A percentile compares a stretch with the other conserved stretches of the same genome.
Evolutionary conservation across 495 filamentous ascomycete species (phyloP).

Genomic region (Aspergillus ostianus): DNA sequence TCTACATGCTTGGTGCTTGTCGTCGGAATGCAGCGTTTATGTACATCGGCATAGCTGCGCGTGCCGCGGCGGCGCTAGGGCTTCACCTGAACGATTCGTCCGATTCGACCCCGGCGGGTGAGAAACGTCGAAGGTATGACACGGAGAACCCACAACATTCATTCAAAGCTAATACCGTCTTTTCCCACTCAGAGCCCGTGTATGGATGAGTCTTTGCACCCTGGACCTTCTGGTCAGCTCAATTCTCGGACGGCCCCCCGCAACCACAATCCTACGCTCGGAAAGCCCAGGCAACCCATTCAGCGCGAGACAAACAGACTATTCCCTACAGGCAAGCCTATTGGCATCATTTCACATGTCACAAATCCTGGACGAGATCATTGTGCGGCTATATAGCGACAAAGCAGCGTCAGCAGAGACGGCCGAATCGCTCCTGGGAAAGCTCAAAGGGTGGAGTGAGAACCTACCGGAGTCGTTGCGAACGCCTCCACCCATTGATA

Average conservation of each 20-base stretch:
- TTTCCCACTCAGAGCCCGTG: conserved; percentile 24
- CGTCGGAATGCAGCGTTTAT: conserved; percentile 49
- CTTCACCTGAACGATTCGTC: conserved; percentile 31
- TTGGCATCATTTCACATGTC: conserved; percentile 38
- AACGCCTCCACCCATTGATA: conserved; percentile 20
- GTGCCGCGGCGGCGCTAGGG: conserved; percentile 42
- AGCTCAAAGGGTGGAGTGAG: conserved; percentile 37
- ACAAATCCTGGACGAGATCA: conserved; percentile 36
- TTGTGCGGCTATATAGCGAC: conserved; percentile 31
- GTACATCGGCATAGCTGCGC: conserved; percentile 45
- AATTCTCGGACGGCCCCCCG: conserved; percentile 40
- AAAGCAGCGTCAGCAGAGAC: conserved; percentile 31
- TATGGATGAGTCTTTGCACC: conserved; percentile 47
- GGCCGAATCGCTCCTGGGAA: conserved; percentile 34
- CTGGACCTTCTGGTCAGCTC: conserved; percentile 45
- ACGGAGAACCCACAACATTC: neutral
- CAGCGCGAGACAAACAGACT: conserved; percentile 1
- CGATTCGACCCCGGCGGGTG: conserved; percentile 11
- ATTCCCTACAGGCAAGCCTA: conserved; percentile 17
- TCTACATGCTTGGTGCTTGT: conserved; percentile 48
- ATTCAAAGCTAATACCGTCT: neutral
- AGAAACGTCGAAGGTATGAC: conserved; percentile 28
- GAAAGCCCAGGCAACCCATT: conserved; percentile 16
- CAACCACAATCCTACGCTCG: conserved; percentile 29
- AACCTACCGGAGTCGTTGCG: conserved; percentile 29